These are phyloP conservation scores for Kodamaea hsintzibuensis DNA, from an alignment of 805 yeast genomes.

Conservation along the genomic window DNA sequence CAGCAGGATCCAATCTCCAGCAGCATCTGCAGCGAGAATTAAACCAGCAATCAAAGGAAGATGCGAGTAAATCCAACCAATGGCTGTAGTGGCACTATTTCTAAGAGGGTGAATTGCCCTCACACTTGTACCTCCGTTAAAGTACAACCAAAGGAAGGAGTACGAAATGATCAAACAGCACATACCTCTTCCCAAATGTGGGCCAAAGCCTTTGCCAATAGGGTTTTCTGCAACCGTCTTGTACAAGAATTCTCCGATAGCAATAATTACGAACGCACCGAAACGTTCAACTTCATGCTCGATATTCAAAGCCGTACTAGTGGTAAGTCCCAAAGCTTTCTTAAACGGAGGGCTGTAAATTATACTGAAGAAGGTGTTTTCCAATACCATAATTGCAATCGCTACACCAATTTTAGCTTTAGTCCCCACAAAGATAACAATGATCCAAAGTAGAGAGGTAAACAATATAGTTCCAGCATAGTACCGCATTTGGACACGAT, in stretches of 20 bases:
- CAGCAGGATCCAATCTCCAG: constrained; percentile 45
- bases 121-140: constrained; percentile 50
- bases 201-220: constrained; percentile 47
- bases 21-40: constrained; percentile 60
- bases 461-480: constrained; percentile 33
- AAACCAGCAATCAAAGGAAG: constrained; percentile 52
- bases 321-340: constrained; percentile 39
- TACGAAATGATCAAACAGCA: constrained; percentile 51
- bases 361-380: constrained; percentile 36
- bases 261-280: constrained; percentile 60
- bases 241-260: constrained; percentile 63
- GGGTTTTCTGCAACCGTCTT: constrained; percentile 52
- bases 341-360: constrained; percentile 52
- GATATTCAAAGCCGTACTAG: constrained; percentile 61
- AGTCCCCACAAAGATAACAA: constrained; percentile 50
- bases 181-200: constrained; percentile 48
- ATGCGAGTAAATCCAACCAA: constrained; percentile 48
- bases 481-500: constrained; percentile 49
- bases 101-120: constrained; percentile 57
- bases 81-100: constrained; percentile 46
- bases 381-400: constrained; percentile 41
- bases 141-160: constrained; percentile 52
- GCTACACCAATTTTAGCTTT: constrained; percentile 49
- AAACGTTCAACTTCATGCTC: constrained; percentile 68
- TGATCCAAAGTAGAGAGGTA: constrained; percentile 48